Conservation (phyloP, 1,139 yeast species). For the Wickerhamomyces sp. region DNA sequence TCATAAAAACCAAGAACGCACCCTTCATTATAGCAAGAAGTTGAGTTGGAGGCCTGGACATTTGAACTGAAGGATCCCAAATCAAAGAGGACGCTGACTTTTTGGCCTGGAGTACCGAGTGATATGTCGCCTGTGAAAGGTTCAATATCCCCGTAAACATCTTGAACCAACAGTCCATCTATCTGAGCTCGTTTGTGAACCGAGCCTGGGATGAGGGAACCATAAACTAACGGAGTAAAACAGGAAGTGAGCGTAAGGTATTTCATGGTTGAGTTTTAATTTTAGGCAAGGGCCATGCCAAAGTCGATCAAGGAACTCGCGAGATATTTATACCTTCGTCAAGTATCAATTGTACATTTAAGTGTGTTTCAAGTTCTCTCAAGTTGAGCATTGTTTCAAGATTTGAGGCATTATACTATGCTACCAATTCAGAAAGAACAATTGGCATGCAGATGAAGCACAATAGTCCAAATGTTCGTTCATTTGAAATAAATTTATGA, state of each 20-base stretch:
- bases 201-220: background rate
- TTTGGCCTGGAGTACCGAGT: slow-evolving; percentile 48
- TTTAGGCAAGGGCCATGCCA: background rate
- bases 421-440: background rate
- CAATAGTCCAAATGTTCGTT: no score
- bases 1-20: slow-evolving; percentile 42
- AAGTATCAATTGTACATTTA: background rate
- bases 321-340: no score
- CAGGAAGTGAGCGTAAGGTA: background rate
- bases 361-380: no score
- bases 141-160: slow-evolving; percentile 4
- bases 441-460: background rate
- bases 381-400: background rate
- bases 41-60: slow-evolving; percentile 28
- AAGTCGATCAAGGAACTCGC: no score
- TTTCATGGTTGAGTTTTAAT: background rate
- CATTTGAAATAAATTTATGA: no score
- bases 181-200: background rate
- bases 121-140: slow-evolving; percentile 27
- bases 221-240: background rate
- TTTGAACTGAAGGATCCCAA: slow-evolving; percentile 64
- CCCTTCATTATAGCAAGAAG: slow-evolving; percentile 15
- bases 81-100: slow-evolving; percentile 45
- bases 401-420: no score
- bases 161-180: background rate